A percentile compares a stretch with the other conserved stretches of the same genome.
These are phyloP conservation scores for Teratosphaeriaceae sp. DNA, from an alignment of 2,329 filamentous ascomycete species.

Conservation along the genomic window DNA sequence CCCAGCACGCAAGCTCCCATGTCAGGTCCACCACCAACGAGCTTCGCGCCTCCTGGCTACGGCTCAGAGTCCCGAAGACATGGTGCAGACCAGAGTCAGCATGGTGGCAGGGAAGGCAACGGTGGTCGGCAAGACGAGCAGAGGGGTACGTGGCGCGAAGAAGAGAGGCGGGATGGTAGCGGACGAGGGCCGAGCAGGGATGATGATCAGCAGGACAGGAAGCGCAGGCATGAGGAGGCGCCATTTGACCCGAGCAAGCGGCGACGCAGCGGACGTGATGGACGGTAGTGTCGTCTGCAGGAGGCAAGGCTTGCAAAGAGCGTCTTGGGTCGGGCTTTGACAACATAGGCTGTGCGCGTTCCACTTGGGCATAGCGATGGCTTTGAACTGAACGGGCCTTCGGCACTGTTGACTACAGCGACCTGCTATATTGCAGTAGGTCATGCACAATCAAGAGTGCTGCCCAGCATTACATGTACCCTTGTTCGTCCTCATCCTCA, in stretches of 20 bases:
- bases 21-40: not conserved
- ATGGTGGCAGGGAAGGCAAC: conserved; percentile 12
- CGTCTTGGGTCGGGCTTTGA: no score
- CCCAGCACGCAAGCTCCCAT: conserved; percentile 3
- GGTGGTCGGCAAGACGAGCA: conserved; percentile 16
- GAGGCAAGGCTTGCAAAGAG: not conserved
- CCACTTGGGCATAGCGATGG: not conserved
- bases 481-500: no score
- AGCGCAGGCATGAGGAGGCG: conserved; percentile 24
- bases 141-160: conserved; percentile 15
- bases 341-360: no score
- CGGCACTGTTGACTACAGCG: no score
- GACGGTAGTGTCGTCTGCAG: conserved; percentile 3
- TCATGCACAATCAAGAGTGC: no score
- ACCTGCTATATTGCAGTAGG: no score
- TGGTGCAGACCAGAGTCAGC: conserved; percentile 9
- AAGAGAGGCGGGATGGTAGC: conserved; percentile 14
- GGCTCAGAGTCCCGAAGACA: conserved; percentile 4
- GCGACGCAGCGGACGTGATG: conserved; percentile 14
- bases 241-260: conserved; percentile 19
- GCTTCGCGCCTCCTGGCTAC: not conserved
- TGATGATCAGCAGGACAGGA: conserved; percentile 17
- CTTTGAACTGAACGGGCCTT: no score
- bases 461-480: no score
- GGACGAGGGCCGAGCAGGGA: conserved; percentile 12